Conservation (phyloP, 768 basidiomycete species). For the Boletales sp. region DNA sequence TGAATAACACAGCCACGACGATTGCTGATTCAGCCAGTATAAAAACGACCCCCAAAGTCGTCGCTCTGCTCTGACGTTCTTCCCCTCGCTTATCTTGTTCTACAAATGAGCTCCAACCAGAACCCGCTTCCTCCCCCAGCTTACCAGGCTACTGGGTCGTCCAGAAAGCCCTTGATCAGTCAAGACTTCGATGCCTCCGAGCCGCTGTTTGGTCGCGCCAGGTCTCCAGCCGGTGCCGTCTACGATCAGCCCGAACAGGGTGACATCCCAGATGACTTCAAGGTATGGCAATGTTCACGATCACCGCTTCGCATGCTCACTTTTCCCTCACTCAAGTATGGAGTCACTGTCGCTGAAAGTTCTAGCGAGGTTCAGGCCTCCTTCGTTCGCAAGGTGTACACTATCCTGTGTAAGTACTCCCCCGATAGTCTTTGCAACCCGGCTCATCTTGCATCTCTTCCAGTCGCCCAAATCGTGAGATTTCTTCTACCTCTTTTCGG, state of each 20-base stretch:
- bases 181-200: slow-evolving; percentile 40
- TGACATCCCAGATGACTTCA: slow-evolving; percentile 92
- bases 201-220: slow-evolving; percentile 54
- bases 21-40: slow-evolving; percentile 22
- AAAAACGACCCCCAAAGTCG: slow-evolving; percentile 9
- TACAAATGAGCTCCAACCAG: slow-evolving; percentile 50
- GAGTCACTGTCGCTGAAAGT: slow-evolving; percentile 75
- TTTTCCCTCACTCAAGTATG: slow-evolving; percentile 50
- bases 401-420: slow-evolving; percentile 70
- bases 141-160: slow-evolving; percentile 44
- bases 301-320: slow-evolving; percentile 4
- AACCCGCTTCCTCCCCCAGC: slow-evolving; percentile 61
- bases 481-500: background rate
- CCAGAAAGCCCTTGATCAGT: slow-evolving; percentile 33
- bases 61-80: slow-evolving; percentile 3
- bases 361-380: slow-evolving; percentile 74
- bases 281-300: slow-evolving; percentile 45
- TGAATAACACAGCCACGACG: slow-evolving; percentile 19
- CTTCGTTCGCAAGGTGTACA: slow-evolving; percentile 90
- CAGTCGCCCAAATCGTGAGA: slow-evolving; percentile 72
- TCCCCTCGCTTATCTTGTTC: slow-evolving; percentile 17
- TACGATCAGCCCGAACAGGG: slow-evolving; percentile 71
- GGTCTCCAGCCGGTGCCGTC: slow-evolving; percentile 46
- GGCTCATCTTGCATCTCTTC: slow-evolving; percentile 2
- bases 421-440: background rate